Evolutionary conservation across 768 basidiomycete genomes (phyloP).

Genomic region (Xerocomellus chrysenteron): DNA sequence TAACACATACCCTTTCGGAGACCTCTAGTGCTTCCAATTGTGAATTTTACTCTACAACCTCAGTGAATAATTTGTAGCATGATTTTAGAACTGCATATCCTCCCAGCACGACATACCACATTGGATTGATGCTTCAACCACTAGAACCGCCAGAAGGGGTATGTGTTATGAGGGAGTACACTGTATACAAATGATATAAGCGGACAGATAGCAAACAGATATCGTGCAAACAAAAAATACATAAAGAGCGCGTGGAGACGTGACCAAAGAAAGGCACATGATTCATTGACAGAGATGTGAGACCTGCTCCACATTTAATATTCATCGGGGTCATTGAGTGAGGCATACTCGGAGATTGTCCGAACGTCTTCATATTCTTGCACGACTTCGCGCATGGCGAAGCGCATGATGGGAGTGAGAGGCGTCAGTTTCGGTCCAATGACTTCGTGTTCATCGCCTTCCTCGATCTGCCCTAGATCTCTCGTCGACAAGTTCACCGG

Average conservation of each 20-base stretch:
- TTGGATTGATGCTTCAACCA: too few species aligned
- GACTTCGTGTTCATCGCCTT: constrained; percentile 52
- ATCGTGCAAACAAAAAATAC: neutral
- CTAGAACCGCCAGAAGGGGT: too few species aligned
- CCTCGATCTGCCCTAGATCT: constrained; percentile 46
- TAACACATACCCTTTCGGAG: too few species aligned
- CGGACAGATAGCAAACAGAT: neutral
- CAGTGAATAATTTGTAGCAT: too few species aligned
- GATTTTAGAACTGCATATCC: too few species aligned
- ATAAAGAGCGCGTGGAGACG: constrained; percentile 12
- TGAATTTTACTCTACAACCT: too few species aligned
- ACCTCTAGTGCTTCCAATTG: too few species aligned
- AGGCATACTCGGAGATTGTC: constrained; percentile 77
- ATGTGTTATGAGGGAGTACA: too few species aligned
- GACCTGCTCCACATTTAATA: constrained; percentile 40
- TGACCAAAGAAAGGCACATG: neutral
- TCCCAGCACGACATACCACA: too few species aligned
- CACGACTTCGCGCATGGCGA: constrained; percentile 81
- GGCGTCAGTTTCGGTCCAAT: constrained; percentile 77
- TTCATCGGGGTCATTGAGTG: constrained; percentile 67
- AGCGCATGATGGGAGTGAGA: constrained; percentile 77
- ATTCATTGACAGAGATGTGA: neutral
- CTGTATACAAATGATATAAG: constrained; percentile 1
- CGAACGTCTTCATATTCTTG: constrained; percentile 78
- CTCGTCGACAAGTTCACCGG: constrained; percentile 38